Percentiles rank a stretch among this genome's conserved stretches.
Evolutionary conservation across 495 filamentous ascomycete species (phyloP).

Genomic region (Annulohypoxylon nitens): DNA sequence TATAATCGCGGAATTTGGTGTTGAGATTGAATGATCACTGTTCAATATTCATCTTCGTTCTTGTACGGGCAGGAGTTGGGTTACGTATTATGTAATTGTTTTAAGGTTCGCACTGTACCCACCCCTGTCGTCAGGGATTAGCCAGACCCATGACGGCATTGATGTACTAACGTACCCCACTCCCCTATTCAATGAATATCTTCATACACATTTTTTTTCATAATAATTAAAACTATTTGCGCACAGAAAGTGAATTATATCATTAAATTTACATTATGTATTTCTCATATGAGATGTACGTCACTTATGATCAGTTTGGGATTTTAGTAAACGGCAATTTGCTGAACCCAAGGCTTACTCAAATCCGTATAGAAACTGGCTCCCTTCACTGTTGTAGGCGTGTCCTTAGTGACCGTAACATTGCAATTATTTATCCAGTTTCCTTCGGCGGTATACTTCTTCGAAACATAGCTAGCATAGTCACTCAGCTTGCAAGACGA

Average conservation of each 20-base stretch:
- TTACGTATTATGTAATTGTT: constrained; percentile 5
- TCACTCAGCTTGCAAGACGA: constrained; percentile 60
- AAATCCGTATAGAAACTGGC: constrained; percentile 64
- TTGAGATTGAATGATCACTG: constrained; percentile 1
- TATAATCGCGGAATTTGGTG: background rate
- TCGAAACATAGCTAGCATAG: constrained; percentile 59
- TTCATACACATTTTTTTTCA: no score
- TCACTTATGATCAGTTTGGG: no score
- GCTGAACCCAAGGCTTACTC: constrained; percentile 49
- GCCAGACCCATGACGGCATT: constrained; percentile 1
- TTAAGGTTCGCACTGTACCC: constrained; percentile 11
- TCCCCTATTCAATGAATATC: background rate
- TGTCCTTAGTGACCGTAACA: constrained; percentile 51
- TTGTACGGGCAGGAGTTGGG: background rate
- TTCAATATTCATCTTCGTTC: background rate
- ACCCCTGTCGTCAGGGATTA: constrained; percentile 1
- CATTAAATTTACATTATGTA: background rate
- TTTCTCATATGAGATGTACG: no score
- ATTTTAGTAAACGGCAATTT: constrained; percentile 26
- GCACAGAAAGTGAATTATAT: background rate
- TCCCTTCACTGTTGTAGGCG: constrained; percentile 55
- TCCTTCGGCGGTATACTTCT: constrained; percentile 59
- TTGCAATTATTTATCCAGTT: constrained; percentile 61
- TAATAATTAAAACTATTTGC: no score
- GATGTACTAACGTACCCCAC: background rate